These are phyloP conservation scores for Penicillium aurantiogriseum DNA, from an alignment of 2,329 filamentous ascomycete genomes.

Conservation along the genomic window DNA sequence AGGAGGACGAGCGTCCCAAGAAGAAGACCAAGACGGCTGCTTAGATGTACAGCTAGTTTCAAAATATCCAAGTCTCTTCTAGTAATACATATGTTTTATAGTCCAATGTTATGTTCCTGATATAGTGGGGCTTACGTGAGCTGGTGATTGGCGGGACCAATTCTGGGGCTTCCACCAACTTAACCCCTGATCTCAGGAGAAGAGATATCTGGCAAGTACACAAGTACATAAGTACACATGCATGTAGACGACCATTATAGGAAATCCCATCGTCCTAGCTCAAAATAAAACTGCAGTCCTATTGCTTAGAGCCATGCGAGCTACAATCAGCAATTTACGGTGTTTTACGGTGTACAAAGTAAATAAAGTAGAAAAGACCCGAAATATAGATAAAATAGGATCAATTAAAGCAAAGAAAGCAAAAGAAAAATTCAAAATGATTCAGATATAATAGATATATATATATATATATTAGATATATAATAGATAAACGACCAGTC, in stretches of 20 bases:
- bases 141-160: constrained; percentile 1
- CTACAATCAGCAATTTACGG: neutral
- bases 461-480: neutral
- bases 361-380: neutral
- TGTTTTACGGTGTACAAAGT: neutral
- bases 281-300: neutral
- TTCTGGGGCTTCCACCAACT: neutral
- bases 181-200: constrained; percentile 24
- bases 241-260: neutral
- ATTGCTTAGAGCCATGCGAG: neutral
- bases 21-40: constrained; percentile 59
- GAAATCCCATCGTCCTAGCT: neutral
- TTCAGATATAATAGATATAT: neutral
- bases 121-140: constrained; percentile 23
- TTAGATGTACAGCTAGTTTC: constrained; percentile 26
- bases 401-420: neutral
- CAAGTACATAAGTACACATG: neutral
- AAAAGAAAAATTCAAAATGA: neutral
- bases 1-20: constrained; percentile 58
- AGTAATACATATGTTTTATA: constrained; percentile 1
- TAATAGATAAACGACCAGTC: neutral
- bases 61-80: constrained; percentile 5
- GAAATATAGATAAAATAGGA: neutral
- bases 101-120: constrained; percentile 5
- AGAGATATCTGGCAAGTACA: constrained; percentile 10